phyloP scores from a whole-genome alignment of 352 stramenopile genomes.

The Phytophthora pisi region DNA sequence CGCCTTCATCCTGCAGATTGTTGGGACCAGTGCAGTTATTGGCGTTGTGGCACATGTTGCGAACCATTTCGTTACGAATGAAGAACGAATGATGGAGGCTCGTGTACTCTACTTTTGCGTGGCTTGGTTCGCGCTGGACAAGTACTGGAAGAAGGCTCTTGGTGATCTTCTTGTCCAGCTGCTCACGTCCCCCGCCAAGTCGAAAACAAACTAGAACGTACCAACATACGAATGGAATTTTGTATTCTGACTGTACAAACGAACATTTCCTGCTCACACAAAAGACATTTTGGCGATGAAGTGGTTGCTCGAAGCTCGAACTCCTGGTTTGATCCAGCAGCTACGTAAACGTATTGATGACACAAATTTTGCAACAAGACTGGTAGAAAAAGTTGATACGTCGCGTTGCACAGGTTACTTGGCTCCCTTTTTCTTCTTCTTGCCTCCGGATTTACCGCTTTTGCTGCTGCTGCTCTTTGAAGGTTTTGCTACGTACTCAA shows the following conservation, averaged over 20 bases:
- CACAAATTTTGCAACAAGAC: not conserved
- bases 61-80: conserved; percentile 58
- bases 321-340: not conserved
- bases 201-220: conserved; percentile 25
- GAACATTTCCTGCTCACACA: not conserved
- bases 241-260: conserved; percentile 5
- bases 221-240: conserved; percentile 11
- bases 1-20: conserved; percentile 54
- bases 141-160: conserved; percentile 70
- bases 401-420: conserved; percentile 19
- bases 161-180: conserved; percentile 36
- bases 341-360: not conserved
- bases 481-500: conserved; percentile 43
- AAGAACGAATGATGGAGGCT: conserved; percentile 58
- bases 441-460: conserved; percentile 35
- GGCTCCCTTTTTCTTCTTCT: conserved; percentile 50
- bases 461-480: conserved; percentile 20
- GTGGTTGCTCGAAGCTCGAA: not conserved
- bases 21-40: conserved; percentile 44
- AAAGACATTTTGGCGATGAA: not conserved
- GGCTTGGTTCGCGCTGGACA: conserved; percentile 74
- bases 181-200: conserved; percentile 29
- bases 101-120: conserved; percentile 64
- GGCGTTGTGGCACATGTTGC: conserved; percentile 62
- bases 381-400: not conserved